Conservation (phyloP, 768 basidiomycete genomes). For the Fomitopsis serialis region DNA sequence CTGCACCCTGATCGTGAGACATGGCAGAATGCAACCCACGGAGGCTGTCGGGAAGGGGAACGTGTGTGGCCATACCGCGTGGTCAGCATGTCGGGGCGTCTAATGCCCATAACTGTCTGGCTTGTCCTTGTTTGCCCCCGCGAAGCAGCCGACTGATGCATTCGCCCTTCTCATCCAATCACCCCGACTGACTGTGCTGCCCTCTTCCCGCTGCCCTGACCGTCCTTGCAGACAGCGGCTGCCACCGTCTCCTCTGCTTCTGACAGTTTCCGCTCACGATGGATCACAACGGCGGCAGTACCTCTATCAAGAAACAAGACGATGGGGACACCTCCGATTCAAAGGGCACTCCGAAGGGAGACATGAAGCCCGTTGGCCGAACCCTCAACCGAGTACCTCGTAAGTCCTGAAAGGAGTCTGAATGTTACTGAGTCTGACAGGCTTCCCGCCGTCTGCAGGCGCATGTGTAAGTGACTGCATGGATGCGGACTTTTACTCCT, state of each 20-base stretch:
- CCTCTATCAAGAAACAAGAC: constrained; percentile 55
- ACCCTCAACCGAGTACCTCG: constrained; percentile 85
- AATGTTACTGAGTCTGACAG: constrained; percentile 11
- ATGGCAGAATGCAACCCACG: not conserved
- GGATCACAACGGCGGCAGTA: constrained; percentile 18
- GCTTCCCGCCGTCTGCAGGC: constrained; percentile 43
- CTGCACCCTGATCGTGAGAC: not conserved
- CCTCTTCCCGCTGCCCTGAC: not conserved
- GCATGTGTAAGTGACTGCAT: constrained; percentile 59
- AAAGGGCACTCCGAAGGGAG: constrained; percentile 43
- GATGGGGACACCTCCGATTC: constrained; percentile 44
- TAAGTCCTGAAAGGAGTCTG: constrained; percentile 35
- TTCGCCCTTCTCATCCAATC: constrained; percentile 6
- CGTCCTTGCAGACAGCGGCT: not conserved
- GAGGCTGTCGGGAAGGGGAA: not conserved
- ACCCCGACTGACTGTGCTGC: not conserved
- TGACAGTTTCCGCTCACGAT: constrained; percentile 8
- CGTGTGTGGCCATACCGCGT: not conserved
- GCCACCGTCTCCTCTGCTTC: not conserved
- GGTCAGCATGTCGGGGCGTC: not conserved
- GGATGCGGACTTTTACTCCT: not conserved
- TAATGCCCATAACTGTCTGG: not conserved
- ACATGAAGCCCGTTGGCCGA: constrained; percentile 67
- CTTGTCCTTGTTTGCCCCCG: constrained; percentile 17
- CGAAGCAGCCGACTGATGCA: not conserved